Base-by-base conservation (phyloP, 495 filamentous ascomycete species). In the Penicillium lividum region DNA sequence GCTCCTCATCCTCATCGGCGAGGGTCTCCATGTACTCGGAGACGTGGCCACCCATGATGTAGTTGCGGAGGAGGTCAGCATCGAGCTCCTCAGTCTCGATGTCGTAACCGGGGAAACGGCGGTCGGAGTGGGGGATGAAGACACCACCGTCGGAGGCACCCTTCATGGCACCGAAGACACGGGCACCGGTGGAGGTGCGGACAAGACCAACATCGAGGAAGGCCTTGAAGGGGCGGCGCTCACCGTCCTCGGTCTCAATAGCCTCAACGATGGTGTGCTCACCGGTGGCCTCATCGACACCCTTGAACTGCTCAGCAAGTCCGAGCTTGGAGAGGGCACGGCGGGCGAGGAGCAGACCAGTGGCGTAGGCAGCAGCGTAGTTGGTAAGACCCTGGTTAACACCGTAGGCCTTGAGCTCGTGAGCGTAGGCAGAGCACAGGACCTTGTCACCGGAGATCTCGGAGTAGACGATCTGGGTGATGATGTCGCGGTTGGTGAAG, bases 21-120 rank as follows among this genome's bases (percentile, higher is more conserved):
- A 99, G 89, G 44, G 87, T 93, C 89, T 99, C 94, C 94, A 99
- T 99, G 85, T 98, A 99, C 86, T 99, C 94, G 60, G 92, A 91
- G 63, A 99, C 89, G 85, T 99, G 94, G 51, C 94, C 93, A 73
- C 86, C 95, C 73, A 92, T 89, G 85, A 99, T 99, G 88, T 99
- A 98, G 84, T 93, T 96, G 84, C 93, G 90, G 71, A 99, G 88
- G 60, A 85, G 89, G 75, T 99, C 94, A 66, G 93, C 86, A 66
- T 99, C 94, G 68, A 99, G 91, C 84, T 97, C 93, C 85, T 99
- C 91, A 68, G 79, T 76, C 83, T 99, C 94, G 33, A 97, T 89
- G 73, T 99, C 94, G 87, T 80, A 99, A 72, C 94, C 94, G 70
- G 94, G 94, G 90, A 98, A 99, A 70, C 94, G 92, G 81, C 91